Evolutionary conservation across 306 rosid species (phyloP).

Genomic region (apple (Malus domestica)): DNA sequence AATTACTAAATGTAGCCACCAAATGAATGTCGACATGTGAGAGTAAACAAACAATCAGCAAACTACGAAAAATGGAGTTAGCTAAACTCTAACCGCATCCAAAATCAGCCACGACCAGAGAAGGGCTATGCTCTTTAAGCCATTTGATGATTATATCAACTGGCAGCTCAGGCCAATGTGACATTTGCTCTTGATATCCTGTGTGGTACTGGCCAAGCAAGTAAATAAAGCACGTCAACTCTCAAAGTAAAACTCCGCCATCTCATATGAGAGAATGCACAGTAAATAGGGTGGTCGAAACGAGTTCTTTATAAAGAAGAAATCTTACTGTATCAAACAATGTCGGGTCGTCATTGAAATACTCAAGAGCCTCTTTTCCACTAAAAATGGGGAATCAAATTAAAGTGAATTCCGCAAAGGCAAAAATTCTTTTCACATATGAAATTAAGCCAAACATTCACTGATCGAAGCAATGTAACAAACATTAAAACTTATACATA

Average conservation of each 20-base stretch:
- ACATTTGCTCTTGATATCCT: slow-evolving; percentile 91
- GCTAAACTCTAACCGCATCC: slow-evolving; percentile 72
- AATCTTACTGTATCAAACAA: slow-evolving; percentile 60
- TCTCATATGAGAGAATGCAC: background rate
- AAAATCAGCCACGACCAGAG: slow-evolving; percentile 83
- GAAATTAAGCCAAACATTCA: background rate
- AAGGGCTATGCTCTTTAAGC: slow-evolving; percentile 64
- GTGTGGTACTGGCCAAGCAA: slow-evolving; percentile 74
- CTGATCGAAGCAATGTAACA: background rate
- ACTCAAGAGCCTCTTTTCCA: slow-evolving; percentile 81
- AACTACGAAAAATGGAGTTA: background rate
- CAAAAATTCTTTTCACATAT: background rate
- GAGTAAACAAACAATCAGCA: background rate
- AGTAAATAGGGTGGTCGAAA: background rate
- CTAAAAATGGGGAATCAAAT: slow-evolving; percentile 12
- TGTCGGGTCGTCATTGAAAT: slow-evolving; percentile 65
- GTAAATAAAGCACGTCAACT: slow-evolving; percentile 20
- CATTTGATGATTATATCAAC: slow-evolving; percentile 73
- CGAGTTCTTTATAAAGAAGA: background rate
- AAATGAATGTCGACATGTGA: background rate
- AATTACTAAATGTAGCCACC: slow-evolving; percentile 4
- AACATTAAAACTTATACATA: background rate
- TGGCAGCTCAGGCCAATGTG: slow-evolving; percentile 87
- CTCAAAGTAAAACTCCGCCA: slow-evolving; percentile 1
- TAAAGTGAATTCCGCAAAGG: background rate